Percentiles rank a stretch among this genome's conserved stretches.
Evolutionary conservation across 768 basidiomycete genomes (phyloP).

Genomic region (Boletellus emodensis): DNA sequence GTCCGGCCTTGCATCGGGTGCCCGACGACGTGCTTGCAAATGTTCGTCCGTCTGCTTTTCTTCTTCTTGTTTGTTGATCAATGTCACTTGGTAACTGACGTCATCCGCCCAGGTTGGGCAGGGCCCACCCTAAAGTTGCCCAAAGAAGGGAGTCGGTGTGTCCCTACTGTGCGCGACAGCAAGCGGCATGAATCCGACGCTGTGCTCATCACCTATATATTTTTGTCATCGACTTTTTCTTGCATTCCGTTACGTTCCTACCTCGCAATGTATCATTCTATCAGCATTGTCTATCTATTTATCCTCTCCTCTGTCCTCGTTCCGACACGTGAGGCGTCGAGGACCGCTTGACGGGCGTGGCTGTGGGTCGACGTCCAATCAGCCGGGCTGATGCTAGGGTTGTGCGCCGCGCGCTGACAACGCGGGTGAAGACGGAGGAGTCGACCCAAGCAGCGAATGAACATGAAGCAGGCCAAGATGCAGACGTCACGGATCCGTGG

Average conservation of each 20-base stretch:
- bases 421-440: constrained; percentile 11
- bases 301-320: neutral
- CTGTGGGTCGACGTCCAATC: constrained; percentile 4
- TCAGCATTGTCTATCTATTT: constrained; percentile 19
- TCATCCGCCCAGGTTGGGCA: constrained; percentile 17
- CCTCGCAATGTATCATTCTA: constrained; percentile 11
- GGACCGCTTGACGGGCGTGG: neutral
- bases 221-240: neutral
- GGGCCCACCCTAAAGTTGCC: constrained; percentile 18
- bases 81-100: constrained; percentile 12
- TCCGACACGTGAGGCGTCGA: too few relatives aligned
- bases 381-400: neutral
- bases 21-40: constrained; percentile 37
- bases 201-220: too few relatives aligned
- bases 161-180: constrained; percentile 17
- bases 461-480: too few relatives aligned
- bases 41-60: constrained; percentile 25
- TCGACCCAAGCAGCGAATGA: too few relatives aligned
- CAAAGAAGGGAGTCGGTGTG: constrained; percentile 19
- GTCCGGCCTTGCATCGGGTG: constrained; percentile 34
- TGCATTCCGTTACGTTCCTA: neutral
- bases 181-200: neutral
- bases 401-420: constrained; percentile 21
- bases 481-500: too few relatives aligned
- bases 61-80: neutral